phyloP scores from a whole-genome alignment of 169 alveolate species.

The Perkinsus chesapeaki region DNA sequence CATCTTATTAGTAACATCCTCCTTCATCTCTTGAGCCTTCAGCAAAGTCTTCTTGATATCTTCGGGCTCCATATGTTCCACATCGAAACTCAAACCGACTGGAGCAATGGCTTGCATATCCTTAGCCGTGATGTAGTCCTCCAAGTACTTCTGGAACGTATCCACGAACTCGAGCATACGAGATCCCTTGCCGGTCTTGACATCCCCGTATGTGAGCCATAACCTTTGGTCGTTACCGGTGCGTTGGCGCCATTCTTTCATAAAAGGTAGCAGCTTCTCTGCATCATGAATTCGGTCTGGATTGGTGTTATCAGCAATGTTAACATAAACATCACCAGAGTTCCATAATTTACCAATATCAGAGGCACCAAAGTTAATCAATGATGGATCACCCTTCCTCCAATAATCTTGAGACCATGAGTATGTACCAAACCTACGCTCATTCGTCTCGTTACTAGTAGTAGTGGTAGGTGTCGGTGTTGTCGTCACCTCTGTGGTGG shows the following conservation, averaged over 20 bases:
- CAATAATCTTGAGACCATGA: not conserved
- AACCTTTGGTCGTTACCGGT: not conserved
- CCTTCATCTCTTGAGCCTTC: not conserved
- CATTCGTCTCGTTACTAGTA: not conserved
- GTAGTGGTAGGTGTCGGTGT: too few species aligned
- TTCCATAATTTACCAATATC: not conserved
- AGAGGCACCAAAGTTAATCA: not conserved
- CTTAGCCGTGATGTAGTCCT: not conserved
- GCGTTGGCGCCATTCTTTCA: not conserved
- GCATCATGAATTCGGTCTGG: not conserved
- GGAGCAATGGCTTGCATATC: not conserved
- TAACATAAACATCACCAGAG: not conserved
- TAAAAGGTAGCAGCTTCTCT: not conserved
- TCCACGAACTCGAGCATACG: not conserved
- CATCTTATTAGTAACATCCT: not conserved
- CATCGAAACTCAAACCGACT: not conserved
- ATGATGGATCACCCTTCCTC: not conserved
- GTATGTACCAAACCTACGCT: not conserved
- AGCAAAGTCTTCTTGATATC: not conserved
- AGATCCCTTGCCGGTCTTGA: not conserved
- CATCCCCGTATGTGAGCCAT: not conserved
- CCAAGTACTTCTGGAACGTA: not conserved
- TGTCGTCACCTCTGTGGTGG: too few species aligned
- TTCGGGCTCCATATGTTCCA: not conserved
- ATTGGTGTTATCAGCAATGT: not conserved